A percentile compares a stretch with the other conserved stretches of the same genome.
phyloP scores from a whole-genome alignment of 2,329 filamentous ascomycete genomes.

The Sclerotinia sclerotiorum region DNA sequence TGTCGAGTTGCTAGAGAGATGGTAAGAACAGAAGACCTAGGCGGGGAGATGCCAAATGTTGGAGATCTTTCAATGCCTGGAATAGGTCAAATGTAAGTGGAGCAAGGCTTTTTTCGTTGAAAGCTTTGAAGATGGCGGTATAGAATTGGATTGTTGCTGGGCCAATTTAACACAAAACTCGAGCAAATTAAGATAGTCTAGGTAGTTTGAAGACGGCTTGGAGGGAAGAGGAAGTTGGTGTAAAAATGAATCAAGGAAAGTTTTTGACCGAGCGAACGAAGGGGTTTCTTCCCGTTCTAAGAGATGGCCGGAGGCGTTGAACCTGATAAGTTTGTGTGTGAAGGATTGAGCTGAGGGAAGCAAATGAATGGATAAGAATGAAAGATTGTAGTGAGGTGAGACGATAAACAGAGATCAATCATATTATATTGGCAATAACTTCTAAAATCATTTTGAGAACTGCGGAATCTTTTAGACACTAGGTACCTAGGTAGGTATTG shows the following conservation, averaged over 20 bases:
- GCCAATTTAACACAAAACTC: slow-evolving; percentile 1
- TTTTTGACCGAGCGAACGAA: slow-evolving; percentile 13
- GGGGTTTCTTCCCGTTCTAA: slow-evolving; percentile 14
- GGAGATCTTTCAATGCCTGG: neutral
- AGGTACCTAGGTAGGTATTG: too few relatives aligned
- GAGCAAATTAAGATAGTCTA: neutral
- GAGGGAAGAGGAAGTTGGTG: slow-evolving; percentile 1
- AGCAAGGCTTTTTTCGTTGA: neutral
- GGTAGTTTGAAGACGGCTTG: neutral
- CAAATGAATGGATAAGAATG: slow-evolving; percentile 7
- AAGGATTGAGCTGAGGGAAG: slow-evolving; percentile 9
- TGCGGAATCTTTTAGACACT: neutral
- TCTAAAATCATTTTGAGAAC: neutral
- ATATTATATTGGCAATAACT: neutral
- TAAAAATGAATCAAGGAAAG: slow-evolving; percentile 13
- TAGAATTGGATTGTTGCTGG: slow-evolving; percentile 12
- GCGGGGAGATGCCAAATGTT: neutral
- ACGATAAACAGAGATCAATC: neutral
- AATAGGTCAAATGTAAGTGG: slow-evolving; percentile 7
- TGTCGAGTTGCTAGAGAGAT: neutral
- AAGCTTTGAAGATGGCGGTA: slow-evolving; percentile 13
- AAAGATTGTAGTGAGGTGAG: slow-evolving; percentile 1
- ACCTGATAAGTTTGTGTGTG: slow-evolving; percentile 9
- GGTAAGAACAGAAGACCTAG: neutral
- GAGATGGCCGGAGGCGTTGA: slow-evolving; percentile 7